Base-by-base conservation (phyloP, 2,329 filamentous ascomycete species). In the Cordyceps cicadae region DNA sequence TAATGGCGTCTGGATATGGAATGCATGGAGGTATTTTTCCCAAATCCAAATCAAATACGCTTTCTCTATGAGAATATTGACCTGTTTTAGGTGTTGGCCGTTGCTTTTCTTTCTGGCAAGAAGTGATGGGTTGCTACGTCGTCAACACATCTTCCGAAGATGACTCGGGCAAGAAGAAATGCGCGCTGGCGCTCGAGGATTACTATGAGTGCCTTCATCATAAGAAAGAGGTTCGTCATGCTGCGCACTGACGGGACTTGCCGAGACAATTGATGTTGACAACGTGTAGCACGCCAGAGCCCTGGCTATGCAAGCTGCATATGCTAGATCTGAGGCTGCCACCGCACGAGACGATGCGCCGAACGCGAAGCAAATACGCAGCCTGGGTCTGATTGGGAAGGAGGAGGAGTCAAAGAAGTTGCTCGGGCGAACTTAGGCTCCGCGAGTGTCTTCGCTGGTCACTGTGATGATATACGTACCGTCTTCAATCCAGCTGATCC, bases 41-140 rank as follows among this genome's bases (percentile, higher is more conserved):
- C 2, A 0, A 34, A 14, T 1, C 26, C 15, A 15, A 6, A 21
- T 29, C 14, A 21, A n/a, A 12, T 2, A 8, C 17, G 4, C 29
- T 26, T 37, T 17, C 19, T 43, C 26, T 34, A 37, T 6, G 37
- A 5, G 4, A 19, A 26, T 39, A 24, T 54, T 54, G 11, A 49
- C 32, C n/a, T 17, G n/a, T 26, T 60, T 46, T 54, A 86, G 83
- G 83, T 70, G 81, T 83, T 64, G 79, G 79, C 68, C 90, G 93
- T 76, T 99, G 94, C 86, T 97, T 96, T 81, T 90, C 92, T 73
- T 99, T 97, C 85, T 99, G 94, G 94, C 94, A 99, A 79, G 94
- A 99, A 78, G 87, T 97, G 66, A 89, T 99, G 74, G 92, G 92
- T 70, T 99, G 94, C 85, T 99, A 99, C 76, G 92, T 97, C 63